Conservation (phyloP, 768 basidiomycete genomes). For the Vishniacozyma victoriae region DNA sequence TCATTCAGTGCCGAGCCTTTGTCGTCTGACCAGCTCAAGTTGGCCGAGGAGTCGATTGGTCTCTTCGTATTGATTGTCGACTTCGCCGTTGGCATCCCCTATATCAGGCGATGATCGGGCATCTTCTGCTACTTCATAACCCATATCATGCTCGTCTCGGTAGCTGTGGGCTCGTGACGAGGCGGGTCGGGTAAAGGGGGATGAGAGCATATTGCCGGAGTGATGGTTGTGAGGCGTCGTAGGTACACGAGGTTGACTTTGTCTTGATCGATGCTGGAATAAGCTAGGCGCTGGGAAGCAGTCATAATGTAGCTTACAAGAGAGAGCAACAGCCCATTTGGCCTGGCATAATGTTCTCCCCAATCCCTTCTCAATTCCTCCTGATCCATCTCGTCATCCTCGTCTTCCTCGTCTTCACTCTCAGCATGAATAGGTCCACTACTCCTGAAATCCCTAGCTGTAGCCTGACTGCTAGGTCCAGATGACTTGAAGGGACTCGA, state of each 20-base stretch:
- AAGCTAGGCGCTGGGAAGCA: no score
- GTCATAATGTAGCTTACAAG: slow-evolving; percentile 23
- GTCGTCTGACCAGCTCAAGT: slow-evolving; percentile 29
- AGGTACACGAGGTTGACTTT: no score
- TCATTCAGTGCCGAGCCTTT: no score
- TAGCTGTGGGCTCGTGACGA: background rate
- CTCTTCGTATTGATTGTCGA: slow-evolving; percentile 34
- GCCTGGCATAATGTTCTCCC: slow-evolving; percentile 31
- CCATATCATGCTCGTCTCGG: background rate
- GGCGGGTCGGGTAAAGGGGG: slow-evolving; percentile 4
- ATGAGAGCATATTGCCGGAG: no score
- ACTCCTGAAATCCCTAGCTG: background rate
- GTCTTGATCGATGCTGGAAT: no score
- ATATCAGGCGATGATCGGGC: no score
- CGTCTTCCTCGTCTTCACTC: background rate
- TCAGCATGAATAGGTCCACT: background rate
- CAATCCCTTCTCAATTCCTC: slow-evolving; percentile 34
- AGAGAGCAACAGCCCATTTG: slow-evolving; percentile 30
- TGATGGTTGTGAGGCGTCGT: no score
- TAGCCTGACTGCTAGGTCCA: background rate
- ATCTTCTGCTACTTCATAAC: background rate
- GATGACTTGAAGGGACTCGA: slow-evolving; percentile 23
- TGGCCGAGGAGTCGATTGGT: slow-evolving; percentile 38
- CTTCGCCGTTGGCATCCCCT: slow-evolving; percentile 13
- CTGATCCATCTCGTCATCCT: slow-evolving; percentile 8